Base-by-base conservation (phyloP, 306 rosid genomes). In the Mucuna pruriens region DNA sequence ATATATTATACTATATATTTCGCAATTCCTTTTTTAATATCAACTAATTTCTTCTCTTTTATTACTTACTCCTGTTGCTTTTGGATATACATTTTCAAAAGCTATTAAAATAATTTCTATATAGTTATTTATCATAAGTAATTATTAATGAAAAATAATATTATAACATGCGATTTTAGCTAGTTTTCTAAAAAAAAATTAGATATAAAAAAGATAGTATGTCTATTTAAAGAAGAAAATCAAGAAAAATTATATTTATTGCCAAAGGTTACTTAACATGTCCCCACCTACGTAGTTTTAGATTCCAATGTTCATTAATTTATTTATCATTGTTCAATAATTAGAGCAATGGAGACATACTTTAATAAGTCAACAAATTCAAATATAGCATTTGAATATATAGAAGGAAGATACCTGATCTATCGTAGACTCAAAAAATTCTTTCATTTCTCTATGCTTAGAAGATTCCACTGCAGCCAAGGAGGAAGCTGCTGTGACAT, bases 391-490 rank as follows among this genome's bases (percentile, higher is more conserved):
- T 57, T 39, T 48, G 42, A 31, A 65, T 45, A n/a, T 46, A 58
- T 20, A 49, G 15, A 76, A 40, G 58, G 38, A 62, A 84, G 34
- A 48, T 86, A 96, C 99, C 97, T 93, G 94, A 69, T 83, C 82
- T 62, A 91, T 65, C 2, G 88, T 80, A 38, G 90, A 85, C 73
- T 82, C 88, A 31, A 89, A 81, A 78, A 88, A 70, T 76, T 89
- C 91, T 69, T 78, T 85, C 8, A 84, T 83, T 25, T 64, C 78
- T 87, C 36, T 90, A 74, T 80, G 81, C 82, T 86, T 89, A 31
- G 88, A 90, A 70, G 86, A 88, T 76, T 90, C 89, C 68, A 84
- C 85, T 51, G 22, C 82, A 26, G 90, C 88, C 26, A 92, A 61
- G 48, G 84, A 67, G 76, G 84, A 61, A 22, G 75, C 85, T 69